Conservation (phyloP, 208 protist genomes). For the Wallacemonas sp. region DNA sequence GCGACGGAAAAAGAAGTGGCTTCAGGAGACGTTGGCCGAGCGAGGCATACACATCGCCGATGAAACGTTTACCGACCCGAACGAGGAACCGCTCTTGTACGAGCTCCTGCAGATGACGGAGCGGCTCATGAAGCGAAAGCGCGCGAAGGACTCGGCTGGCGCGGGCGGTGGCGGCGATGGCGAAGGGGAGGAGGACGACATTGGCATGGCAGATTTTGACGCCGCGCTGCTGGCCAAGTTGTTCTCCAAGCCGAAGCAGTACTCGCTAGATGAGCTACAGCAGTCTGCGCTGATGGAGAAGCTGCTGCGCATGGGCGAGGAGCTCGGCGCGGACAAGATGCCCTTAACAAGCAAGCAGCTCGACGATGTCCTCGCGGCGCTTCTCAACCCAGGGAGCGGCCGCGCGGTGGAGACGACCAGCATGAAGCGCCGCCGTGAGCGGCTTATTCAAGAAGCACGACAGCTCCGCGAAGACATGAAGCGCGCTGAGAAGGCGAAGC, state of each 20-base stretch:
- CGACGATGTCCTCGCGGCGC: slow-evolving; percentile 41
- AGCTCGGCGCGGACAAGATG: slow-evolving; percentile 14
- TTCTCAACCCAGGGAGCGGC: slow-evolving; percentile 17
- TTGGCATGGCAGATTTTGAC: slow-evolving; percentile 31
- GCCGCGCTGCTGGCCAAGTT: slow-evolving; percentile 55
- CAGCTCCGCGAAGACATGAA: slow-evolving; percentile 19
- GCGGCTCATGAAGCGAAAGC: slow-evolving; percentile 16
- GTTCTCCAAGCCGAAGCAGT: slow-evolving; percentile 31
- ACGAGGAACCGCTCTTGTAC: slow-evolving; percentile 45
- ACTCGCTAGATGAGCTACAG: slow-evolving; percentile 58
- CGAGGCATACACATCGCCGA: slow-evolving; percentile 46
- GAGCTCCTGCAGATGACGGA: slow-evolving; percentile 47
- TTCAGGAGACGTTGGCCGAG: slow-evolving; percentile 36
- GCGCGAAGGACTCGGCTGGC: slow-evolving; percentile 18
- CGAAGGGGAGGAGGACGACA: slow-evolving; percentile 33
- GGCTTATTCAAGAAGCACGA: slow-evolving; percentile 29
- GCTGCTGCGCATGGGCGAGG: slow-evolving; percentile 47
- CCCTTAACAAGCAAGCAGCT: slow-evolving; percentile 38
- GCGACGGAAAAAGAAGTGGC: slow-evolving; percentile 32
- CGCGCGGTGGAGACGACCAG: slow-evolving; percentile 31
- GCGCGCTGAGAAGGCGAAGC: slow-evolving; percentile 7
- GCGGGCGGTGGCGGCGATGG: slow-evolving; percentile 12
- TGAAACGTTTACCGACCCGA: slow-evolving; percentile 34
- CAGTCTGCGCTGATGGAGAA: slow-evolving; percentile 47
- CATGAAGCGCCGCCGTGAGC: slow-evolving; percentile 35